These are phyloP conservation scores for Sambucus nigra DNA, from an alignment of 129 eudicot genomes.

Conservation along the genomic window DNA sequence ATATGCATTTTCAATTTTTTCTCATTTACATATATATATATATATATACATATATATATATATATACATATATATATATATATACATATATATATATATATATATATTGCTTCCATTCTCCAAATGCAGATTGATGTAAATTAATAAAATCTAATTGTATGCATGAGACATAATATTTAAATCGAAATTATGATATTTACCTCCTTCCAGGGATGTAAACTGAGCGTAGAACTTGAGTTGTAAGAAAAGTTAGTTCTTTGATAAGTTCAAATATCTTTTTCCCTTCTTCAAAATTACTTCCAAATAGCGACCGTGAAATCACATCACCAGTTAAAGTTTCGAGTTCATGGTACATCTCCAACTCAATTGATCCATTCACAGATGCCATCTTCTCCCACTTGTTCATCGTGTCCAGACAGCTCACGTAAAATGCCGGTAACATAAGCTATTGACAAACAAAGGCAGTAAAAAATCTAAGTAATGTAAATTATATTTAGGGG, in stretches of 20 bases:
- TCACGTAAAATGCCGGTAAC: constrained; percentile 34
- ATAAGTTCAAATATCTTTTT: constrained; percentile 42
- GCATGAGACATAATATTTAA: no score
- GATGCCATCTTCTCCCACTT: constrained; percentile 34
- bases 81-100: no score
- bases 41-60: no score
- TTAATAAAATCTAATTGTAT: no score
- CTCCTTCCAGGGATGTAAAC: constrained; percentile 38
- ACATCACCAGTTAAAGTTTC: constrained; percentile 32
- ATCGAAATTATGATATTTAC: constrained; percentile 19
- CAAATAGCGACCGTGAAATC: constrained; percentile 55
- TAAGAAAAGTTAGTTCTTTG: constrained; percentile 22
- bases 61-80: no score
- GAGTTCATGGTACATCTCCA: constrained; percentile 37
- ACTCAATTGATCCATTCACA: constrained; percentile 22
- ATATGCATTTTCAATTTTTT: no score
- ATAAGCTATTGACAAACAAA: constrained; percentile 19
- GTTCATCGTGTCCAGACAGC: constrained; percentile 26
- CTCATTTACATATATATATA: no score
- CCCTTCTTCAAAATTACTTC: constrained; percentile 41
- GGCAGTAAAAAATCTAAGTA: not conserved
- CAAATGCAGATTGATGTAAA: no score
- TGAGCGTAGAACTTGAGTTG: not conserved
- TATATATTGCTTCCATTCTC: no score
- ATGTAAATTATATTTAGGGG: no score